Percentiles rank a stretch among this genome's conserved stretches.
These are phyloP conservation scores for Avena insularis DNA, from an alignment of 176 grass and related monocot species.

Conservation along the genomic window DNA sequence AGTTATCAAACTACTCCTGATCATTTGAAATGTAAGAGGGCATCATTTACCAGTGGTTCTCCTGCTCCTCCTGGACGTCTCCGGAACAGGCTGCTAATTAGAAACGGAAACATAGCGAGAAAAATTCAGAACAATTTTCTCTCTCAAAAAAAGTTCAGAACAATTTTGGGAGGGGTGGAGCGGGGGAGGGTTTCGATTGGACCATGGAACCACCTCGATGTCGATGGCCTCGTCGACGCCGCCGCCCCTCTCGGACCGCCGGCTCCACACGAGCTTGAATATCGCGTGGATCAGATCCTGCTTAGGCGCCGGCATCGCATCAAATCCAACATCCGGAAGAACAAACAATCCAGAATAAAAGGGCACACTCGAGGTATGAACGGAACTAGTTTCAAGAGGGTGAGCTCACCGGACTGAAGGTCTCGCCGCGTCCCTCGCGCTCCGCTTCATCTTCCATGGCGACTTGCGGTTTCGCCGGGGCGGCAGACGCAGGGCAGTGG, in stretches of 20 bases:
- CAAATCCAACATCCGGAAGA: not conserved
- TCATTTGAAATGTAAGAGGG: too few relatives aligned
- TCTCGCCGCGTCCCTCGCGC: constrained; percentile 2
- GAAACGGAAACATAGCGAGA: not conserved
- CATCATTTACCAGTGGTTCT: constrained; percentile 53
- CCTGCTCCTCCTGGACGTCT: constrained; percentile 67
- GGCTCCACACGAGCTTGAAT: constrained; percentile 88
- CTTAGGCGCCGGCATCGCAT: not conserved
- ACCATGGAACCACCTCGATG: constrained; percentile 51
- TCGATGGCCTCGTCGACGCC: constrained; percentile 34
- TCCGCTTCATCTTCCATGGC: constrained; percentile 42
- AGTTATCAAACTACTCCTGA: too few relatives aligned
- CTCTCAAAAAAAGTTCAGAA: not conserved
- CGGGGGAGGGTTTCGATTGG: not conserved
- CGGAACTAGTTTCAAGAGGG: too few relatives aligned
- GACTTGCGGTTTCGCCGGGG: not conserved
- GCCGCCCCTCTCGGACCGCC: constrained; percentile 41
- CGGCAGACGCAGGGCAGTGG: not conserved
- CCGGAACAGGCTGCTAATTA: constrained; percentile 54
- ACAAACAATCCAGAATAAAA: not conserved
- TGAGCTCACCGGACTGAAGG: constrained; percentile 58
- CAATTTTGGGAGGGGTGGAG: not conserved
- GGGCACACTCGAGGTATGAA: not conserved
- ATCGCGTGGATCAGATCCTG: constrained; percentile 82
- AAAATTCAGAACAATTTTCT: not conserved